Base-by-base conservation (phyloP, 2,329 filamentous ascomycete genomes). In the Ophiostoma pallidulum region DNA sequence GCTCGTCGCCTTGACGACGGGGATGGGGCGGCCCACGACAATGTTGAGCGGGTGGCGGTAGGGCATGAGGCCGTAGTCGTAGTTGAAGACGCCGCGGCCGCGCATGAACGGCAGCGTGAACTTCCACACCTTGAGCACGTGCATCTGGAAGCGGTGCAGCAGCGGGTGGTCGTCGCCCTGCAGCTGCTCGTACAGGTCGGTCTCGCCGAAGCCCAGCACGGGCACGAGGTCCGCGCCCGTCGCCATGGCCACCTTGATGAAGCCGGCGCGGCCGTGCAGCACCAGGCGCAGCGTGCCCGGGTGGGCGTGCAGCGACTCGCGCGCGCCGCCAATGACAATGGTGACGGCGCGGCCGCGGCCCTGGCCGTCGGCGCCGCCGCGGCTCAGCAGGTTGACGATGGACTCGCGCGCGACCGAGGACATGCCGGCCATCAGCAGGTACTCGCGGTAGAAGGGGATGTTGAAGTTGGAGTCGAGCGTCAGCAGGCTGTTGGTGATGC, bases 401-500 rank as follows among this genome's bases (percentile, higher is more conserved):
- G 85, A 91, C 62, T 95, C 87, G 57, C 89, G 85, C 1, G 87
- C 94, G 9, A 98, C 92, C 4, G 87, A 94, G 8, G 81, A 82
- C 33, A 97, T 71, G 6, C 92, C 92, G 74, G 95, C 82, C 40
- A 83, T 78, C 40, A 97, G 74, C n/a, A 91, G 81, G 64, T 95
- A 97, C 64, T 98, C 91, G 50, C 92, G 80, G 65, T 97, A 96
- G 39, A 97, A 76, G 0, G 92, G 92, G 32, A 96, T 84, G 45
- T 87, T 82, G 66, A 98, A 97, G 68, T 97, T 98, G 45, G 84
- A 83, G 59, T 97, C 92, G n/a, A 98, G 77, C 0, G 92, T 98
- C 29, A 97, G 72, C 19, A 97, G 71, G 8, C 86, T 90, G 66
- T 97, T 97, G 39, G 86, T 95, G 64, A 98, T 95, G 51, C 89